Evolutionary conservation across 306 rosid genomes (phyloP), one percentile per base, ranked within the genome.

Genomic region (Vicia villosa): DNA sequence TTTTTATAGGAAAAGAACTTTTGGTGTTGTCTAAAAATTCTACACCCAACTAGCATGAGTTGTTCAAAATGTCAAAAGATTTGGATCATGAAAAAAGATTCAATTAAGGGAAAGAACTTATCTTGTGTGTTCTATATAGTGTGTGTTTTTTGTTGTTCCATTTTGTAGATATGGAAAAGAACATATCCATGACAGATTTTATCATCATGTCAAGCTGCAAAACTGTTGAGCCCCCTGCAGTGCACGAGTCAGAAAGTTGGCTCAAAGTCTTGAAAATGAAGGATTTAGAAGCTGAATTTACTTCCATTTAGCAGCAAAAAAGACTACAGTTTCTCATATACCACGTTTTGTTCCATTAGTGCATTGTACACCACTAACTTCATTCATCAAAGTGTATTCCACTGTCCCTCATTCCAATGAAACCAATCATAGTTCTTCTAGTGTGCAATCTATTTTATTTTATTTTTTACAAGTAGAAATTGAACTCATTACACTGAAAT

Each of bases 241-340:
- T 58, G 13, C 65, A 30, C 7, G n/a, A 59, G 45, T 10, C 3
- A 60, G 5, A 12, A 60, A 16, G 30, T 36, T 36, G 50, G 19
- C 21, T 6, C 32, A 19, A 17, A 28, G 68, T 37, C 32, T 37
- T 38, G 34, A 6, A 6, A 40, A 62, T 62, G 32, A 65, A 38
- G 64, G 43, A 65, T 34, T 72, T 45, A 40, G 38, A 65, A 74
- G 55, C 8, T 63, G 9, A 36, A 15, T 64, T 21, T 40, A 5
- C 37, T 75, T 75, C 72, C 62, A 64, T 64, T 59, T 66, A 21
- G 34, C 16, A 74, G 19, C 71, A 62, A 75, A 75, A 73, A 75
- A 50, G 34, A 50, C 4, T 49, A 16, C 12, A 61, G 15, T 66
- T 52, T 50, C 38, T 21, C 57, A 22, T 19, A 68, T n/a, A 16